These are phyloP conservation scores for Tolypocladium nubicola DNA, from an alignment of 2,329 filamentous ascomycete species.

Conservation along the genomic window DNA sequence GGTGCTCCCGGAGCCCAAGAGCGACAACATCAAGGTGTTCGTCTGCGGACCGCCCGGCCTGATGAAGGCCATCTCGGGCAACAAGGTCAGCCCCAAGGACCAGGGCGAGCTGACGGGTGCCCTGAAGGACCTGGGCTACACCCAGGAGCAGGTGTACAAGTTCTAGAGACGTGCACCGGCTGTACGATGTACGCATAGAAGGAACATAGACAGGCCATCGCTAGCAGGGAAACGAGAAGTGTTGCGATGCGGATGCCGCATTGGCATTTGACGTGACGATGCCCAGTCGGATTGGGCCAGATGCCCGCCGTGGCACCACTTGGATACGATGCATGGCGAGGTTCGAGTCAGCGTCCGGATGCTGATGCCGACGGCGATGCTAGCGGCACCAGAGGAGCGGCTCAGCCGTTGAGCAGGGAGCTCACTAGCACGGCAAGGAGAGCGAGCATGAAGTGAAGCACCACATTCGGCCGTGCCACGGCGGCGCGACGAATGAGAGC, in stretches of 20 bases:
- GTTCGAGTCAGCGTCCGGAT: neutral
- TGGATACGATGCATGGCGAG: neutral
- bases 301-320: neutral
- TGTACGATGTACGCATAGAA: neutral
- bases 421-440: no score
- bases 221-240: neutral
- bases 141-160: slow-evolving; percentile 80
- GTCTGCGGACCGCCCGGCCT: slow-evolving; percentile 87
- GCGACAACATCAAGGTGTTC: slow-evolving; percentile 89
- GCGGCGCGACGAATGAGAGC: neutral
- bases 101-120: slow-evolving; percentile 82
- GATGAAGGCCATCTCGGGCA: slow-evolving; percentile 86
- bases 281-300: no score
- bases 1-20: slow-evolving; percentile 85
- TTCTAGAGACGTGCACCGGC: slow-evolving; percentile 41
- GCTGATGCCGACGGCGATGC: no score
- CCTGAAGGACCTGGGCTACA: slow-evolving; percentile 69
- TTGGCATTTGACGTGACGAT: neutral
- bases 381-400: no score
- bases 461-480: neutral
- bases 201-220: neutral
- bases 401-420: no score
- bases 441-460: neutral
- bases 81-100: slow-evolving; percentile 84
- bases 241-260: neutral